Evolutionary conservation across 1,284 basidiomycete species (phyloP).

Genomic region (Takashimella tepidaria): DNA sequence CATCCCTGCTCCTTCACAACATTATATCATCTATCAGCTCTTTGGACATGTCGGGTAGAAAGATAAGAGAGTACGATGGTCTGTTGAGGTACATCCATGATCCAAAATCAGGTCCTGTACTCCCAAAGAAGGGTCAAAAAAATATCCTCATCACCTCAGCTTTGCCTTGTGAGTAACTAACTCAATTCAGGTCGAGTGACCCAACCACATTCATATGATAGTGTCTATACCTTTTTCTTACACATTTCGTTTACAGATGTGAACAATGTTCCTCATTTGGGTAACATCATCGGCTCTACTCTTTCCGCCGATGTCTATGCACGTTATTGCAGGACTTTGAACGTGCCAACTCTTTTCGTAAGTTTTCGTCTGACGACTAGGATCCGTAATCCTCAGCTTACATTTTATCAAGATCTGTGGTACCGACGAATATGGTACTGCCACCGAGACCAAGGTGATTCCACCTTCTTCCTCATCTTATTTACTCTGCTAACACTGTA

Average conservation of each 20-base stretch:
- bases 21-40: no score
- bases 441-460: slow-evolving; percentile 73
- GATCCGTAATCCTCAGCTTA: slow-evolving; percentile 50
- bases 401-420: slow-evolving; percentile 82
- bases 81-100: slow-evolving; percentile 52
- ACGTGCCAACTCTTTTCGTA: slow-evolving; percentile 50
- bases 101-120: slow-evolving; percentile 37
- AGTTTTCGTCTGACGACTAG: slow-evolving; percentile 9
- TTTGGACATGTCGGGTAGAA: slow-evolving; percentile 27
- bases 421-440: slow-evolving; percentile 98
- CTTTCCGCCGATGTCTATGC: slow-evolving; percentile 96
- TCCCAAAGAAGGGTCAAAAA: slow-evolving; percentile 75
- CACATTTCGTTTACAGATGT: slow-evolving; percentile 58
- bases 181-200: no score
- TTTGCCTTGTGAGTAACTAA: slow-evolving; percentile 60
- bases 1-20: no score
- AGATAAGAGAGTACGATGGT: slow-evolving; percentile 19
- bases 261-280: slow-evolving; percentile 99
- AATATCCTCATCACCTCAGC: slow-evolving; percentile 94
- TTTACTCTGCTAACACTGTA: not conserved
- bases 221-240: no score
- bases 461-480: no score
- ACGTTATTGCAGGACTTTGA: slow-evolving; percentile 60
- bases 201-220: no score
- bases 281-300: slow-evolving; percentile 85